phyloP scores from a whole-genome alignment of 768 basidiomycete species.

The Pisolithus orientalis region DNA sequence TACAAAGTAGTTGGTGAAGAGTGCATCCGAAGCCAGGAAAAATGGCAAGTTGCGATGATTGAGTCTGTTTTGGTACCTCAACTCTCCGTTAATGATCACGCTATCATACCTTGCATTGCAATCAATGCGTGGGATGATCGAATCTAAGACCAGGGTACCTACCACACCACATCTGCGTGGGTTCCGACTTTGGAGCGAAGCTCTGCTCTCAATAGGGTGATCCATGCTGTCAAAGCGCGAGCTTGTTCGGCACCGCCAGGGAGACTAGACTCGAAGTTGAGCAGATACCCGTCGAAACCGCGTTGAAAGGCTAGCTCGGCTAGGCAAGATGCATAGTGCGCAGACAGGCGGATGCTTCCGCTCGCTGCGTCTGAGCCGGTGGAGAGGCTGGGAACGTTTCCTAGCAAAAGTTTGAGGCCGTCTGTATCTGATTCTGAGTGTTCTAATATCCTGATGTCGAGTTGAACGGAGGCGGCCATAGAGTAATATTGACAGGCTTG shows the following conservation, averaged over 20 bases:
- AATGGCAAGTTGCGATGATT: constrained; percentile 68
- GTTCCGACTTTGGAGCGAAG: constrained; percentile 53
- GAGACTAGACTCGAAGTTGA: constrained; percentile 67
- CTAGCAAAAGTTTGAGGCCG: constrained; percentile 59
- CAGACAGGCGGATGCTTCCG: constrained; percentile 46
- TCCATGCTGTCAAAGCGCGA: constrained; percentile 60
- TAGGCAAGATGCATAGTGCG: constrained; percentile 60
- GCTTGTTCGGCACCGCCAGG: constrained; percentile 50
- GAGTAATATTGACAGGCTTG: constrained; percentile 20
- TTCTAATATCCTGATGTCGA: constrained; percentile 48
- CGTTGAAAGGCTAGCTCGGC: constrained; percentile 67
- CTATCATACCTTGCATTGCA: constrained; percentile 59
- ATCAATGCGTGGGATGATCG: background rate
- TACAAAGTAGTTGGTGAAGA: constrained; percentile 81
- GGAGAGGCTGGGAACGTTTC: constrained; percentile 26
- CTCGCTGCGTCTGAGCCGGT: constrained; percentile 38
- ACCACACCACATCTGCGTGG: constrained; percentile 72
- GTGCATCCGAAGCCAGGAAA: constrained; percentile 62
- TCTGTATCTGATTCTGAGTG: constrained; percentile 38
- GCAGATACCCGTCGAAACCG: constrained; percentile 79
- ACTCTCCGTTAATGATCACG: constrained; percentile 49
- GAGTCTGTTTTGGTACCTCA: constrained; percentile 73
- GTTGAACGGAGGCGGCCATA: constrained; percentile 24
- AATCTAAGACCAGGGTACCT: constrained; percentile 5
- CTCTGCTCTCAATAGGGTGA: constrained; percentile 54